phyloP scores from a whole-genome alignment of 148 eudicot species.

The Talinum fruticosum region DNA sequence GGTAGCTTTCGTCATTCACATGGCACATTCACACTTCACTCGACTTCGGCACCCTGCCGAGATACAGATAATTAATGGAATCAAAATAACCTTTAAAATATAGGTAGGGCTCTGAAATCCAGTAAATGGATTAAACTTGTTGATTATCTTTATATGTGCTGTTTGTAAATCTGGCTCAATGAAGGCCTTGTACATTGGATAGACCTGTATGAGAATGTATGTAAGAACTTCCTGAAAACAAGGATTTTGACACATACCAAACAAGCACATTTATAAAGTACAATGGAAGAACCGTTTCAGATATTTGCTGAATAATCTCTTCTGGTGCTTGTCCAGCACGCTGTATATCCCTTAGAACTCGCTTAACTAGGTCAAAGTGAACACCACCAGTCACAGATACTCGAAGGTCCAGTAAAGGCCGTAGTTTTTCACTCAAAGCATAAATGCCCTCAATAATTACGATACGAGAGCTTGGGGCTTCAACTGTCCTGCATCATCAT shows the following conservation, averaged over 20 bases:
- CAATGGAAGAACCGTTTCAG: slow-evolving; percentile 69
- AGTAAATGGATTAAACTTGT: slow-evolving; percentile 93
- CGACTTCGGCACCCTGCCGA: background rate
- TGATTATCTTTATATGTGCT: slow-evolving; percentile 81
- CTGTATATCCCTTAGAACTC: slow-evolving; percentile 89
- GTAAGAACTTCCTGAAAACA: slow-evolving; percentile 25
- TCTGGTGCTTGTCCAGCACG: slow-evolving; percentile 97
- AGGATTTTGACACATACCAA: slow-evolving; percentile 3
- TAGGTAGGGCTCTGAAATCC: slow-evolving; percentile 93
- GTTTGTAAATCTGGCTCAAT: slow-evolving; percentile 96
- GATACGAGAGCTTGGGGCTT: slow-evolving; percentile 85
- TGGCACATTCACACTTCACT: background rate
- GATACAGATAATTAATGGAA: background rate
- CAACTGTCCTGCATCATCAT: slow-evolving; percentile 63
- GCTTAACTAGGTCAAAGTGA: slow-evolving; percentile 93
- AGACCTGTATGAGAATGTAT: slow-evolving; percentile 53
- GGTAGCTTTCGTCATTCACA: slow-evolving; percentile 13
- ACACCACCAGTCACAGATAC: slow-evolving; percentile 96
- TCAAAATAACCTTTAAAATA: slow-evolving; percentile 63
- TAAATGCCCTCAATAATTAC: slow-evolving; percentile 94
- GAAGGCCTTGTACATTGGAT: slow-evolving; percentile 98
- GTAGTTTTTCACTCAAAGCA: slow-evolving; percentile 85
- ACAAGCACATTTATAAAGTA: slow-evolving; percentile 17
- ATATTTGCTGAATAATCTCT: slow-evolving; percentile 94
- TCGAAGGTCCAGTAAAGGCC: slow-evolving; percentile 85